phyloP scores from a whole-genome alignment of 352 stramenopile species.

The Globisporangium carolinianum region DNA sequence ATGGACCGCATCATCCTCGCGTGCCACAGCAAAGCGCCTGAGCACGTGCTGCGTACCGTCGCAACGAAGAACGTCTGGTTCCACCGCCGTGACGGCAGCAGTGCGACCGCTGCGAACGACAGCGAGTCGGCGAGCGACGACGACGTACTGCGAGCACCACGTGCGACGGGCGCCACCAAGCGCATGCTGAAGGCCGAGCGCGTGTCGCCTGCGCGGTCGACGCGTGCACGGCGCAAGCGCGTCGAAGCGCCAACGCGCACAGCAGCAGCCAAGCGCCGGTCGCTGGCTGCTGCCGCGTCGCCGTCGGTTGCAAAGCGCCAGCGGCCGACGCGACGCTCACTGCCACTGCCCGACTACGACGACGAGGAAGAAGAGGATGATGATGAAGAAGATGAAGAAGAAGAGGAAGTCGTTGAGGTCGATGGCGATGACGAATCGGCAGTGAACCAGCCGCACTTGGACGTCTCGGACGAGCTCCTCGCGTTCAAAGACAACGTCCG shows the following conservation, averaged over 20 bases:
- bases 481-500: slow-evolving; percentile 63
- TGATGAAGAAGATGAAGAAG: slow-evolving; percentile 4
- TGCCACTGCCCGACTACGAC: slow-evolving; percentile 10
- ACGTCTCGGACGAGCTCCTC: slow-evolving; percentile 42
- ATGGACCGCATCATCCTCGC: slow-evolving; percentile 72
- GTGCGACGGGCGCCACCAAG: background rate
- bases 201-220: background rate
- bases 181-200: slow-evolving; percentile 6
- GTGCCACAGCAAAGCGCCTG: slow-evolving; percentile 46
- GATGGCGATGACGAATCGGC: slow-evolving; percentile 11
- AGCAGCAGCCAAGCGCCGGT: slow-evolving; percentile 11
- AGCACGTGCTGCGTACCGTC: slow-evolving; percentile 40
- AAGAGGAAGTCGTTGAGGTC: slow-evolving; percentile 15
- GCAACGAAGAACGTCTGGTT: slow-evolving; percentile 69
- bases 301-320: slow-evolving; percentile 6
- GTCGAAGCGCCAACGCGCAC: background rate
- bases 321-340: slow-evolving; percentile 7
- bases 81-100: slow-evolving; percentile 14
- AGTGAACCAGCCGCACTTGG: slow-evolving; percentile 28
- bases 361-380: slow-evolving; percentile 15
- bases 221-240: slow-evolving; percentile 1
- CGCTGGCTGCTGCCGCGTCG: background rate
- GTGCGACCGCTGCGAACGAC: background rate
- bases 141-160: background rate
- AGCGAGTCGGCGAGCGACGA: slow-evolving; percentile 7